Evolutionary conservation across 495 filamentous ascomycete species (phyloP).

Genomic region (Penicillium angulare): DNA sequence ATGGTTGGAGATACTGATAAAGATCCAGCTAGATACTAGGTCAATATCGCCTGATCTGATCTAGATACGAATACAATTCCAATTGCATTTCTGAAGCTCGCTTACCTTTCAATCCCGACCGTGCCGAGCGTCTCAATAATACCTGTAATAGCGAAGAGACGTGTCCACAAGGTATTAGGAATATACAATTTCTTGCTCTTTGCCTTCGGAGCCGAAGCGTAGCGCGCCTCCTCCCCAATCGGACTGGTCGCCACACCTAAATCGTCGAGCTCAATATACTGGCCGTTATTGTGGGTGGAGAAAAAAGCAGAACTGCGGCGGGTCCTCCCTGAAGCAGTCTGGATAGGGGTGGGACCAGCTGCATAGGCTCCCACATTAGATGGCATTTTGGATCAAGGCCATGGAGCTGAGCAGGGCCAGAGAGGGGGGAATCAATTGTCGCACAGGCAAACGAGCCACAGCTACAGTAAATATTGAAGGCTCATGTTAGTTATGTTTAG

Average conservation of each 20-base stretch:
- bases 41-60: background rate
- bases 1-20: conserved; percentile 16
- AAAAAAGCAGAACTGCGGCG: conserved; percentile 5
- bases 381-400: conserved; percentile 6
- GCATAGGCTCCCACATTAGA: conserved; percentile 3
- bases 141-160: conserved; percentile 14
- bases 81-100: background rate
- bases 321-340: background rate
- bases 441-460: too few relatives aligned
- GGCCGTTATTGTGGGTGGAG: conserved; percentile 4
- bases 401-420: too few relatives aligned
- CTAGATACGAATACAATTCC: background rate
- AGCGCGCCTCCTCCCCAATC: background rate
- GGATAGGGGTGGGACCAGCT: conserved; percentile 5
- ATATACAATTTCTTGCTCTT: conserved; percentile 8
- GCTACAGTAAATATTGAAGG: background rate
- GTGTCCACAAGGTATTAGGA: conserved; percentile 22
- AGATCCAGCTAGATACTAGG: conserved; percentile 20
- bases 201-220: background rate
- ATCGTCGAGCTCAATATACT: conserved; percentile 15
- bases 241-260: conserved; percentile 1
- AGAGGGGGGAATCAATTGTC: too few relatives aligned
- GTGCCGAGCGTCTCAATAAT: conserved; percentile 18
- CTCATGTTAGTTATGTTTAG: too few relatives aligned
- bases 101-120: conserved; percentile 15